Conservation (phyloP, 768 basidiomycete genomes). For the Trametes elegans region DNA sequence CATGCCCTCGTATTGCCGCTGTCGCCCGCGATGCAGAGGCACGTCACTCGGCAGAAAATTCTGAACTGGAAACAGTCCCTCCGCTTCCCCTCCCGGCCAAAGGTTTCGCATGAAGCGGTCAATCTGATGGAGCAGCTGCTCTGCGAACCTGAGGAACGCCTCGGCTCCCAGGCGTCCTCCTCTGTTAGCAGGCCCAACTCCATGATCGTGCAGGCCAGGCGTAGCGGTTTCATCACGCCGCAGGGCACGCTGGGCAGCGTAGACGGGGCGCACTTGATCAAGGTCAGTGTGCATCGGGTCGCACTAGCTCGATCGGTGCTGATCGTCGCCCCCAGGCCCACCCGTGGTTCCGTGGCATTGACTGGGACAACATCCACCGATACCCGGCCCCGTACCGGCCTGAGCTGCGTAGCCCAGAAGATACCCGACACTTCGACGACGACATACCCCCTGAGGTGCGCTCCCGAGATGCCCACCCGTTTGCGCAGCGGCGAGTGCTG, state of each 20-base stretch:
- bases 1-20: background rate
- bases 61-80: slow-evolving; percentile 91
- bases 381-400: slow-evolving; percentile 89
- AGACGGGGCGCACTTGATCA: slow-evolving; percentile 91
- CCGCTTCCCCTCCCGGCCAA: slow-evolving; percentile 82
- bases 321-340: slow-evolving; percentile 55
- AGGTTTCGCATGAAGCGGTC: slow-evolving; percentile 82
- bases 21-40: slow-evolving; percentile 51
- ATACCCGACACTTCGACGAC: slow-evolving; percentile 93
- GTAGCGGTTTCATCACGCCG: slow-evolving; percentile 66
- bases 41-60: slow-evolving; percentile 96
- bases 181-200: slow-evolving; percentile 77
- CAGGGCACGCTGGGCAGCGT: slow-evolving; percentile 47
- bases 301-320: slow-evolving; percentile 1
- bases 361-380: slow-evolving; percentile 84
- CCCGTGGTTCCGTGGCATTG: slow-evolving; percentile 88
- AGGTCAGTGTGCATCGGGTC: slow-evolving; percentile 44
- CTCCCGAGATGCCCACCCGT: background rate
- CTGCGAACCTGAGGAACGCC: slow-evolving; percentile 93
- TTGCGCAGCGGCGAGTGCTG: background rate
- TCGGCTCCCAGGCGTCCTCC: slow-evolving; percentile 71
- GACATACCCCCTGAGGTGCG: slow-evolving; percentile 90
- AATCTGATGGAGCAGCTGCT: slow-evolving; percentile 86
- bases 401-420: slow-evolving; percentile 74
- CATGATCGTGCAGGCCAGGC: slow-evolving; percentile 67